A percentile compares a stretch with the other conserved stretches of the same genome.
Conservation (phyloP, 2,329 filamentous ascomycete genomes). For the Calonectria pteridis region DNA sequence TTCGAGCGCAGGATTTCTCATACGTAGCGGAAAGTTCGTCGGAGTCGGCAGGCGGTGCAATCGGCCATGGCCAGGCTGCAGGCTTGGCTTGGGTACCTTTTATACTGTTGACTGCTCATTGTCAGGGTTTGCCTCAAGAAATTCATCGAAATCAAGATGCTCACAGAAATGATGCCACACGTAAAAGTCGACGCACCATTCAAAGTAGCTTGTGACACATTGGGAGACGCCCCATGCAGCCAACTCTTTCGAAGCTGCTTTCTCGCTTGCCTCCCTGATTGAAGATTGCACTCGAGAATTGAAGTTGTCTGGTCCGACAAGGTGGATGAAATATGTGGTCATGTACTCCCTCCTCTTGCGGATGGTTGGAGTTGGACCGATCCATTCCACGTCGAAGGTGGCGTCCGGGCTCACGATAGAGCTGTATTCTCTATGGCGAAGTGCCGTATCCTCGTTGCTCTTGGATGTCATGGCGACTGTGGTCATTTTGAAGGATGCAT, state of each 20-base stretch:
- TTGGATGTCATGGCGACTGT: neutral
- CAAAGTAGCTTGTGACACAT: neutral
- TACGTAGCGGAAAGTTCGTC: neutral
- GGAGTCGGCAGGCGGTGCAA: too few species aligned
- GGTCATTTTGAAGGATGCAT: rapidly evolving
- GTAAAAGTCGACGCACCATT: neutral
- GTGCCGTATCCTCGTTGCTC: neutral
- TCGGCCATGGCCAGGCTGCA: neutral
- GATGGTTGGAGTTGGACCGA: neutral
- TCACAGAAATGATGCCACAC: neutral
- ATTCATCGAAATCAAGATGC: neutral
- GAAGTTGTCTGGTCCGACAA: neutral
- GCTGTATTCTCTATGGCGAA: neutral
- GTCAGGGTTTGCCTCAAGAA: neutral
- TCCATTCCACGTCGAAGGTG: neutral
- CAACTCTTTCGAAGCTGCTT: neutral
- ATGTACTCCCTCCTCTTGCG: neutral
- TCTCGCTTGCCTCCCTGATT: neutral
- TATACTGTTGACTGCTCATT: neutral
- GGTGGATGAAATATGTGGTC: neutral
- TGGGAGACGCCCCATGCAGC: neutral
- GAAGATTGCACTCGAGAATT: neutral
- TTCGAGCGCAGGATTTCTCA: neutral
- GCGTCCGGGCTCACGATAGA: neutral
- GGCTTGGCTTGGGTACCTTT: neutral